These are phyloP conservation scores for Eustoma russellianum DNA, from an alignment of 257 asterid genomes.

Conservation along the genomic window DNA sequence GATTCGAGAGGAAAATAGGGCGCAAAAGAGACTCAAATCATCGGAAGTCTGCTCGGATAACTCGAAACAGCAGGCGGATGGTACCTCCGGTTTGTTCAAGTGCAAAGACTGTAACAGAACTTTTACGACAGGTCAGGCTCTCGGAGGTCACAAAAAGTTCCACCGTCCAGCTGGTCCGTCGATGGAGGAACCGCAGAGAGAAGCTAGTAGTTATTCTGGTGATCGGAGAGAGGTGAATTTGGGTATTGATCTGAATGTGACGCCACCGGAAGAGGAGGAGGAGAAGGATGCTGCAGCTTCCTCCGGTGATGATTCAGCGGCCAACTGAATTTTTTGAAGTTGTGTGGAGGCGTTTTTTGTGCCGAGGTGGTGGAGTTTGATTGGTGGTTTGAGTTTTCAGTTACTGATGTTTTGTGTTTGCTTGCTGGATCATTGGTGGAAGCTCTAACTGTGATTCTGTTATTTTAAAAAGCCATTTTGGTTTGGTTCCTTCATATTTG, in stretches of 20 bases:
- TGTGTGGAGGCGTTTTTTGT: too few relatives aligned
- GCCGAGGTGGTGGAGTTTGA: too few relatives aligned
- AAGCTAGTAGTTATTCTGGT: slow-evolving; percentile 10
- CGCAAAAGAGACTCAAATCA: slow-evolving; percentile 11
- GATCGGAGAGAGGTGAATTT: slow-evolving; percentile 5
- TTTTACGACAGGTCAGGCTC: slow-evolving; percentile 8
- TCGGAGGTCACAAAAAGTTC: slow-evolving; percentile 18
- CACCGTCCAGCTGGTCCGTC: slow-evolving; percentile 3
- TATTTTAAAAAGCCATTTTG: slow-evolving; percentile 8
- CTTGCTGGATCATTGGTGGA: not conserved
- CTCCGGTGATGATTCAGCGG: slow-evolving; percentile 6
- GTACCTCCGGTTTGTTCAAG: not conserved
- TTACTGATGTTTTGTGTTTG: not conserved
- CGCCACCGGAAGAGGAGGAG: slow-evolving; percentile 29
- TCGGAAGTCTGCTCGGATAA: slow-evolving; percentile 1
- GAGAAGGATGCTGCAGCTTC: not conserved
- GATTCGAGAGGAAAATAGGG: not conserved
- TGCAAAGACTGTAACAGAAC: slow-evolving; percentile 11
- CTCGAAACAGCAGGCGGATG: slow-evolving; percentile 10
- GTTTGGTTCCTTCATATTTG: slow-evolving; percentile 8
- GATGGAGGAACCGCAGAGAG: slow-evolving; percentile 8
- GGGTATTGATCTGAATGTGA: slow-evolving; percentile 44
- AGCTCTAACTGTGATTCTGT: not conserved
- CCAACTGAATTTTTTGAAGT: too few relatives aligned
- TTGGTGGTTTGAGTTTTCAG: not conserved